These are phyloP conservation scores for Myriosclerotinia scirpicola DNA, from an alignment of 2,329 filamentous ascomycete species.

Conservation along the genomic window DNA sequence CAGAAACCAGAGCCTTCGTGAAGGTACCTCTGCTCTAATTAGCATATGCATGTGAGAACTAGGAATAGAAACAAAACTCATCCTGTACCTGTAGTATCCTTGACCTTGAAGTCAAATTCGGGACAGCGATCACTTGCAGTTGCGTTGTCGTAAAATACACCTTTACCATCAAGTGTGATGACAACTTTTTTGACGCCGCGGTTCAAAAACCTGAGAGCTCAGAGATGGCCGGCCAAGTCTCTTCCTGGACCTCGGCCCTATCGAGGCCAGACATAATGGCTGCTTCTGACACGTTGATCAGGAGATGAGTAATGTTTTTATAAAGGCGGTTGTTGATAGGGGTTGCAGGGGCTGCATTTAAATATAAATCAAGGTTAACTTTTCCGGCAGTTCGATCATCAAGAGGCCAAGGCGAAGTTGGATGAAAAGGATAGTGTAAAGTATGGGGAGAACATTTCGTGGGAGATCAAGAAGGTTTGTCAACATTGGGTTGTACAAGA, in stretches of 20 bases:
- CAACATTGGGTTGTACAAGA: neutral
- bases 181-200: slow-evolving; percentile 14
- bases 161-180: slow-evolving; percentile 6
- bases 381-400: neutral
- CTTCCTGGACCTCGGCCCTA: neutral
- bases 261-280: slow-evolving; percentile 10
- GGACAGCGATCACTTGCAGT: neutral
- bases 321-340: neutral
- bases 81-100: slow-evolving; percentile 11
- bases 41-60: neutral
- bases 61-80: neutral
- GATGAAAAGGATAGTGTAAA: neutral
- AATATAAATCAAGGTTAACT: neutral
- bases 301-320: slow-evolving; percentile 2
- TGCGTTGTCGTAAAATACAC: slow-evolving; percentile 10
- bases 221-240: neutral
- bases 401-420: neutral
- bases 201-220: neutral
- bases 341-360: neutral
- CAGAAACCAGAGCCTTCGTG: neutral
- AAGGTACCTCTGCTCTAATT: neutral
- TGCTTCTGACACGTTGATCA: slow-evolving; percentile 9
- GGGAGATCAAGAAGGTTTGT: neutral
- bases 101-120: slow-evolving; percentile 2
- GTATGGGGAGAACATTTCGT: neutral